These are phyloP conservation scores for Narthecium ossifragum DNA, from an alignment of 106 monocot species.

Conservation along the genomic window DNA sequence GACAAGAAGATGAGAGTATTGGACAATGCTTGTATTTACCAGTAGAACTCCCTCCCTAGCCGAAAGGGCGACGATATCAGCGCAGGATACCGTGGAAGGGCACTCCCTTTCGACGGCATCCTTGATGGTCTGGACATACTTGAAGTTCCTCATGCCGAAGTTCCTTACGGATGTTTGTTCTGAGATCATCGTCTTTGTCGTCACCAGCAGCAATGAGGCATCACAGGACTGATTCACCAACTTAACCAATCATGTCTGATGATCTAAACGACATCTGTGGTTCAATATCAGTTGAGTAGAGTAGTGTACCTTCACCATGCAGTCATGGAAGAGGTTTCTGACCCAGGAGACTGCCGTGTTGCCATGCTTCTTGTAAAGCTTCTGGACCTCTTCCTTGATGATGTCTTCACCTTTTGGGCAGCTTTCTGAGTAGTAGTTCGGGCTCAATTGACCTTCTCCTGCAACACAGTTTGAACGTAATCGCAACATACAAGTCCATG, in stretches of 20 bases:
- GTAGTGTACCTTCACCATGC: slow-evolving; percentile 48
- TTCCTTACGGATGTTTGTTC: slow-evolving; percentile 40
- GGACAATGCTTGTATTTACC: slow-evolving; percentile 4
- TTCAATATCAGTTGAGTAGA: too few relatives aligned
- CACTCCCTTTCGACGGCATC: slow-evolving; percentile 52
- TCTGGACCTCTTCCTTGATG: slow-evolving; percentile 37
- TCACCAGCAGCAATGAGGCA: slow-evolving; percentile 49
- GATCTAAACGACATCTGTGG: not conserved
- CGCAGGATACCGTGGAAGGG: slow-evolving; percentile 55
- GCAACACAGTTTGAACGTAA: too few relatives aligned
- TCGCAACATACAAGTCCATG: too few relatives aligned
- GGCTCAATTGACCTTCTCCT: slow-evolving; percentile 9
- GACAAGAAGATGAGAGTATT: too few relatives aligned
- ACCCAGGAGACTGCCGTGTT: slow-evolving; percentile 76
- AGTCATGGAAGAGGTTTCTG: slow-evolving; percentile 67
- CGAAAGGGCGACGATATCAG: slow-evolving; percentile 59
- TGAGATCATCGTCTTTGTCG: slow-evolving; percentile 7
- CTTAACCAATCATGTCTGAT: not conserved
- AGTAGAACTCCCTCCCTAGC: slow-evolving; percentile 38
- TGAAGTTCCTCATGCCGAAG: slow-evolving; percentile 81
- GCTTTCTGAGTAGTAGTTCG: slow-evolving; percentile 42
- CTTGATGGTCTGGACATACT: slow-evolving; percentile 47
- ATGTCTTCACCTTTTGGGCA: slow-evolving; percentile 59
- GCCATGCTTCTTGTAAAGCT: slow-evolving; percentile 51
- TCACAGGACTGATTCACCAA: slow-evolving; percentile 38